Base-by-base conservation (phyloP, 192 early-diverging fungal genomes). In the Bifiguratus adelaidae region DNA sequence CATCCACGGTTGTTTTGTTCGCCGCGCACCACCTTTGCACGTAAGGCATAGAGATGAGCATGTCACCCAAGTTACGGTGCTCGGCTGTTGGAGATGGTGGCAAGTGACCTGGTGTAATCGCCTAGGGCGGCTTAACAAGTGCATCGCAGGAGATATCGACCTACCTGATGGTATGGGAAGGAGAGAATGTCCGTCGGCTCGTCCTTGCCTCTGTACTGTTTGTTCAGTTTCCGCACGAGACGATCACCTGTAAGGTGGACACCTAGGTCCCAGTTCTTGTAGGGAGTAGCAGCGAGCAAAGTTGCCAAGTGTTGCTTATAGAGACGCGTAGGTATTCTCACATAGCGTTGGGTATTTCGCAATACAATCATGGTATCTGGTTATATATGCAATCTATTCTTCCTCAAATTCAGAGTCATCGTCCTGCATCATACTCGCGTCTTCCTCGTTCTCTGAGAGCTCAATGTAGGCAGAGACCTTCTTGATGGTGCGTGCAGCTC, bases 161-260 rank as follows among this genome's bases (percentile, higher is more conserved):
- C 3, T 58, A 68, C 67, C 24, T 62, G 29, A 52, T 74, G 63
- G 57, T 80, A 83, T 2, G 77, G 80, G 47, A 83, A 83, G 12
- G 77, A 80, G 11, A 83, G 50, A 28, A 83, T 80, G 35, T 83
- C 80, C 0, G 80, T 83, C 0, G 75, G 29, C 34, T 44, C 52
- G 51, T 76, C 58, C 30, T 65, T 70, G 44, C 56, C 37, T 0
- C 80, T 56, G 53, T 80, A 83, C 23, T 53, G 41, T 9, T 26
- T 22, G 47, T 83, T 83, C 19, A 83, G 60, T 13, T 67, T 18
- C 7, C 49, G 65, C 4, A 83, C 63, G 7, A 47, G 52, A 6
- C 40, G 46, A 50, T 83, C 50, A 19, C 65, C 63, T 0, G 71
- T 56, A 21, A 83, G 63, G 21, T 65, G 61, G 28, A 83, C 71